These are phyloP conservation scores for Fusarium veterinarium DNA, from an alignment of 2,329 filamentous ascomycete genomes.

Conservation along the genomic window DNA sequence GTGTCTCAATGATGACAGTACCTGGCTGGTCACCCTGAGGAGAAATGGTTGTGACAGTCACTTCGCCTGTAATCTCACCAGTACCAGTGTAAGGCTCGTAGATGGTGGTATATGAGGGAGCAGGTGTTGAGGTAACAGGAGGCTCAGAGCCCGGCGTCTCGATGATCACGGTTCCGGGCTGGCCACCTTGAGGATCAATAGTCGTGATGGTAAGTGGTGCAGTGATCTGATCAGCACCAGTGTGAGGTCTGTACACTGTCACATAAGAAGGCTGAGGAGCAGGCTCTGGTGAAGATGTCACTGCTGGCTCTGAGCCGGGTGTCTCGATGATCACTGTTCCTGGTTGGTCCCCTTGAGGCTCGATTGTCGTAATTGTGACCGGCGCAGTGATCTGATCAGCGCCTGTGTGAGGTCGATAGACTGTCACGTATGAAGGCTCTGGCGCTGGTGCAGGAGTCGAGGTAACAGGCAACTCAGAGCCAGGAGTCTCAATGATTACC, in stretches of 20 bases:
- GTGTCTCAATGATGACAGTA: conserved; percentile 29
- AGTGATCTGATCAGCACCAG: no score
- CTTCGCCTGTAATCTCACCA: conserved; percentile 9
- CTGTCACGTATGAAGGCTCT: conserved; percentile 10
- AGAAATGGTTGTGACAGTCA: conserved; percentile 3
- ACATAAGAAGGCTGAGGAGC: no score
- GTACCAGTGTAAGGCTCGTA: conserved; percentile 26
- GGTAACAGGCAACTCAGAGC: background rate
- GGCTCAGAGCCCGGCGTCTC: conserved; percentile 15
- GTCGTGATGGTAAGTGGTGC: no score
- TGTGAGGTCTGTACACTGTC: no score
- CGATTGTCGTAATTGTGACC: conserved; percentile 2
- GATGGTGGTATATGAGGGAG: conserved; percentile 20
- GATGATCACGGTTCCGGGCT: conserved; percentile 21
- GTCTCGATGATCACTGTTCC: conserved; percentile 27
- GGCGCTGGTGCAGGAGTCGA: background rate
- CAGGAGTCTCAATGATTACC: conserved; percentile 24
- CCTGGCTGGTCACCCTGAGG: conserved; percentile 17
- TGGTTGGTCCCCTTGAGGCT: background rate
- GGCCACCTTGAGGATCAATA: background rate
- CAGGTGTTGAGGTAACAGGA: background rate
- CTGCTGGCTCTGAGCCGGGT: background rate
- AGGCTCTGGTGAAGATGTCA: no score
- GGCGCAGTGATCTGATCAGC: background rate
- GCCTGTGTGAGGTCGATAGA: conserved; percentile 4